These are phyloP conservation scores for Castanea sativa DNA, from an alignment of 306 rosid species.

Conservation along the genomic window DNA sequence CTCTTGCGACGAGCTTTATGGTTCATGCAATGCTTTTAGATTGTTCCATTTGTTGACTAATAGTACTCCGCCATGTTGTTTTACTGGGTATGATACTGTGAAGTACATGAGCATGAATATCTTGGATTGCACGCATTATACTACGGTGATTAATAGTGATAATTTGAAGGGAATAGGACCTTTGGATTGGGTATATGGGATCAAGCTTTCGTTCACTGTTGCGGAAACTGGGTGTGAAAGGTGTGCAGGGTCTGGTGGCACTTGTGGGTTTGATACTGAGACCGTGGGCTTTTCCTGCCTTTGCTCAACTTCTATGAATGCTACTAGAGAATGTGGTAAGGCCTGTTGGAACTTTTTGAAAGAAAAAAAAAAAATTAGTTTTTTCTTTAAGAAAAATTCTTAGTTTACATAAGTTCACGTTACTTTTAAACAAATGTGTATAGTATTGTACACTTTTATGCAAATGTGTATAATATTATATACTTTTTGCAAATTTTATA, in stretches of 20 bases:
- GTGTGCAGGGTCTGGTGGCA: slow-evolving; percentile 68
- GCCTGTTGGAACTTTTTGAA: not conserved
- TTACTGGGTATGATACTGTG: slow-evolving; percentile 64
- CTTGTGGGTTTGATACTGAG: slow-evolving; percentile 90
- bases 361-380: not conserved
- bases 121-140: slow-evolving; percentile 84
- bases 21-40: slow-evolving; percentile 73
- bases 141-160: slow-evolving; percentile 57
- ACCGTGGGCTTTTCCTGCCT: slow-evolving; percentile 69
- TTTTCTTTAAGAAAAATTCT: too few relatives aligned
- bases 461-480: too few relatives aligned
- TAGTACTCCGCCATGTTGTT: slow-evolving; percentile 83
- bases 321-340: slow-evolving; percentile 75
- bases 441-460: too few relatives aligned
- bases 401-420: too few relatives aligned
- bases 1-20: slow-evolving; percentile 84
- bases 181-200: slow-evolving; percentile 90
- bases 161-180: slow-evolving; percentile 63
- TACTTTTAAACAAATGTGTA: too few relatives aligned
- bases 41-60: slow-evolving; percentile 62
- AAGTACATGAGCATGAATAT: slow-evolving; percentile 86
- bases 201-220: slow-evolving; percentile 61
- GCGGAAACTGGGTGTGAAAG: slow-evolving; percentile 71
- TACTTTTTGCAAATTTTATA: too few relatives aligned
- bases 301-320: slow-evolving; percentile 59